phyloP scores from a whole-genome alignment of 2,329 filamentous ascomycete genomes.

The Diaporthe citri region DNA sequence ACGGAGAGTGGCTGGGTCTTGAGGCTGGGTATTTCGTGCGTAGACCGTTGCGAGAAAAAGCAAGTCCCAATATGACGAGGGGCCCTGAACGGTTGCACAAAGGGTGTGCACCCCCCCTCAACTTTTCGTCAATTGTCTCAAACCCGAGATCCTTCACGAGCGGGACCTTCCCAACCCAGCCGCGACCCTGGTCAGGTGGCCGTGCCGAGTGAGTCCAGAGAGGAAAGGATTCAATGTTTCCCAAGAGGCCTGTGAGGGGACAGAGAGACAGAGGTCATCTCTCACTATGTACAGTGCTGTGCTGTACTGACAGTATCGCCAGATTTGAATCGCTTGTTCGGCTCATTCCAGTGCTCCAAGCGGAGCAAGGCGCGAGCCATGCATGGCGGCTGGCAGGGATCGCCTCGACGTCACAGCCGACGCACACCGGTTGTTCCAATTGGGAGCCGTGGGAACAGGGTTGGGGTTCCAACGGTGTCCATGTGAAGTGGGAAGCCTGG shows the following conservation, averaged over 20 bases:
- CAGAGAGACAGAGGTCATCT: constrained; percentile 23
- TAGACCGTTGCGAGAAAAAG: constrained; percentile 31
- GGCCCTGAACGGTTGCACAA: constrained; percentile 36
- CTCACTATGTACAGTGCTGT: neutral
- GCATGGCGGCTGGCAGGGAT: constrained; percentile 36
- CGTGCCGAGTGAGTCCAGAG: constrained; percentile 25
- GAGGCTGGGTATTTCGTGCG: constrained; percentile 37
- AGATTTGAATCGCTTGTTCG: constrained; percentile 18
- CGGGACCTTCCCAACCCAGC: constrained; percentile 38
- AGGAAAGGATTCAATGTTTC: constrained; percentile 2
- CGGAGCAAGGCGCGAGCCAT: constrained; percentile 25
- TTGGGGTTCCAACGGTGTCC: constrained; percentile 31
- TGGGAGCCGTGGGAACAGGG: constrained; percentile 30
- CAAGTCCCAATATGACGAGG: constrained; percentile 31
- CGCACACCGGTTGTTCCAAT: constrained; percentile 37
- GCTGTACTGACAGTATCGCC: neutral
- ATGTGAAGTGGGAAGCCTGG: constrained; percentile 17
- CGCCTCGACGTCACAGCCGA: constrained; percentile 23
- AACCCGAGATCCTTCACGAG: constrained; percentile 36
- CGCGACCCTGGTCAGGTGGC: constrained; percentile 24
- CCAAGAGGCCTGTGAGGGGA: neutral
- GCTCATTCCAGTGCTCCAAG: constrained; percentile 17
- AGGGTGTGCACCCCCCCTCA: constrained; percentile 32
- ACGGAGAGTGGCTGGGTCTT: constrained; percentile 18
- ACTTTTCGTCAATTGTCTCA: constrained; percentile 39